Evolutionary conservation across 345 rosid genomes (phyloP), one percentile per base, ranked within the genome.

Genomic region (Acer campestre): DNA sequence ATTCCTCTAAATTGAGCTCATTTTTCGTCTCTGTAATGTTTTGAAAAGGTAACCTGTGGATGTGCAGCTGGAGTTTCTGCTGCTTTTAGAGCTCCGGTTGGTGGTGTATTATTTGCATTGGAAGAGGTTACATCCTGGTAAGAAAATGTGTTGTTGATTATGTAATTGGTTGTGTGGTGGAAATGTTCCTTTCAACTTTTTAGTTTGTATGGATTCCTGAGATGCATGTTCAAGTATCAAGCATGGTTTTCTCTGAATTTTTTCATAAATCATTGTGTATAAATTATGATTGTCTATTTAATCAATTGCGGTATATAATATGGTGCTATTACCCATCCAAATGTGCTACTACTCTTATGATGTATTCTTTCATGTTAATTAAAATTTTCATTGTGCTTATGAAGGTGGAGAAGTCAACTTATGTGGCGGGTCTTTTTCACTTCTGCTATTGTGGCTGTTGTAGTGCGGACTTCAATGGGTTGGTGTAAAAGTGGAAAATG

Each of bases 11-110:
- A 62, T 44, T 73, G 51, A 69, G 46, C 82, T 77, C 67, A 71
- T 78, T 70, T 42, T 84, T 82, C 62, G 58, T 55, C 75, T 80
- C 53, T 83, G 23, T 84, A 62, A 88, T 88, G 74, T 84, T 84
- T 82, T 85, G 86, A 82, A 87, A 87, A 96, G 99, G 99, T 96
- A 76, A 94, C 99, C 58, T 96, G 99, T 87, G 99, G 99, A 53
- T 94, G 98, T 91, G 98, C 99, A 78, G 97, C 99, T 80, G 98
- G 99, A 79, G 98, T 95, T 78, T 93, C 98, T 79, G 99, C 98
- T 61, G 99, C 98, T 74, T 96, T 96, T 89, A 91, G 99, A 91
- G 97, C 99, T 84, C 98, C 97, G 4, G 97, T 96, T 84, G 99
- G 99, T n/a, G 99, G 99, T 68, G 98, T 96, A 74, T 83, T 96